Evolutionary conservation across 1,284 basidiomycete species (phyloP).

Genomic region (Cystobasidiaceae sp.): DNA sequence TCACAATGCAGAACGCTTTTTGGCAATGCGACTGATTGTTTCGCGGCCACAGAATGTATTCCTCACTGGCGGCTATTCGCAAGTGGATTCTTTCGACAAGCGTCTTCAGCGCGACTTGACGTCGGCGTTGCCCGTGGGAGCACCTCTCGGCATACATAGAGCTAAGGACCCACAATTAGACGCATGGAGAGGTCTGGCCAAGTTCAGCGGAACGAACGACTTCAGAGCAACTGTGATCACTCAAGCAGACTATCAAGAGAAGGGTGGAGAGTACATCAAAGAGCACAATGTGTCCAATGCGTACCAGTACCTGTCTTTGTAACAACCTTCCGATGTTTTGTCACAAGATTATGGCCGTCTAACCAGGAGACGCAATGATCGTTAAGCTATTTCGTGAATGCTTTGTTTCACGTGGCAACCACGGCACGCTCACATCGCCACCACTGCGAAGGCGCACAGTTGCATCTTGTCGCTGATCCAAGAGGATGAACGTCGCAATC

Average conservation of each 20-base stretch:
- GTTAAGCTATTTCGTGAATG: too few species aligned
- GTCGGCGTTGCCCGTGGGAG: constrained; percentile 74
- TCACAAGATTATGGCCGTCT: too few species aligned
- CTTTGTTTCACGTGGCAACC: too few species aligned
- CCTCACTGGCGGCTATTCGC: constrained; percentile 75
- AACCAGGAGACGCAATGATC: too few species aligned
- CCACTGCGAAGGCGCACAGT: too few species aligned
- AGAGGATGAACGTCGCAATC: too few species aligned
- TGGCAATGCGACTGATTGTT: neutral
- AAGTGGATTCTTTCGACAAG: constrained; percentile 63
- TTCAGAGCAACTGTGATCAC: constrained; percentile 60
- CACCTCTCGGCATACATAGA: constrained; percentile 58
- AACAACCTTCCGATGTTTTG: too few species aligned
- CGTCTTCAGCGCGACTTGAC: constrained; percentile 67
- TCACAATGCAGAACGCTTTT: neutral
- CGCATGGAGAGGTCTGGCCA: constrained; percentile 27
- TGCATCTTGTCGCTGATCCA: too few species aligned
- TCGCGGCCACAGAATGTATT: constrained; percentile 79
- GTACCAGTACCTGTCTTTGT: too few species aligned
- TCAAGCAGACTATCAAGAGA: constrained; percentile 80
- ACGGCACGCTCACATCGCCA: too few species aligned
- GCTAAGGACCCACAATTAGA: constrained; percentile 54
- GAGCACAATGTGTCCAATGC: constrained; percentile 47
- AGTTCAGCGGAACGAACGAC: constrained; percentile 56
- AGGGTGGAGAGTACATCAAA: constrained; percentile 69